Evolutionary conservation across 2,329 filamentous ascomycete genomes (phyloP).

Genomic region (Tolypocladium amazonense): DNA sequence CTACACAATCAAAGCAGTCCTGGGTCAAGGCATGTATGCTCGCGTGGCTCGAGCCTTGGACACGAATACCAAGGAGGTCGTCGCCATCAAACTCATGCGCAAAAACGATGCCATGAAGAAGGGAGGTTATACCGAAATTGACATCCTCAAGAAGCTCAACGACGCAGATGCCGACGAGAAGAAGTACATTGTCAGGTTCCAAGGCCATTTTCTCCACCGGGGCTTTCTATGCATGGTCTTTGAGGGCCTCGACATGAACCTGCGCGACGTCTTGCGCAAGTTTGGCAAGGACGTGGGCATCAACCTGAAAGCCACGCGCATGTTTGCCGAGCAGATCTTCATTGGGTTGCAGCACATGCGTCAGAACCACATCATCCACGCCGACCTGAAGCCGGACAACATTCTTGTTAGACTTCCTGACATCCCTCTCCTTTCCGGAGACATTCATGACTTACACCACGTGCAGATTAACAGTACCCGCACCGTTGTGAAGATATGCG

Average conservation of each 20-base stretch:
- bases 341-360: slow-evolving; percentile 77
- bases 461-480: slow-evolving; percentile 64
- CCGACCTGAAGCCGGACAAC: slow-evolving; percentile 96
- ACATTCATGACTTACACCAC: neutral
- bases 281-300: slow-evolving; percentile 92
- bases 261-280: slow-evolving; percentile 90
- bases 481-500: slow-evolving; percentile 85
- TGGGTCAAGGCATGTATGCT: slow-evolving; percentile 94
- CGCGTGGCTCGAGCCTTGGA: slow-evolving; percentile 87
- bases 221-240: slow-evolving; percentile 94
- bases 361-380: slow-evolving; percentile 88
- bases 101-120: slow-evolving; percentile 91
- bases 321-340: slow-evolving; percentile 92
- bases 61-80: slow-evolving; percentile 60
- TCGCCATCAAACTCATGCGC: slow-evolving; percentile 95
- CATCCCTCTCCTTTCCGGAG: neutral
- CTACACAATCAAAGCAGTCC: slow-evolving; percentile 77
- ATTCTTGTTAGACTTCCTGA: slow-evolving; percentile 53
- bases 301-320: slow-evolving; percentile 75
- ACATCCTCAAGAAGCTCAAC: slow-evolving; percentile 80
- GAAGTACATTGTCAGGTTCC: slow-evolving; percentile 83
- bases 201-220: slow-evolving; percentile 86
- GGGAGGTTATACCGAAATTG: slow-evolving; percentile 88
- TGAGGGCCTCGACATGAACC: slow-evolving; percentile 85
- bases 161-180: slow-evolving; percentile 78